phyloP scores from a whole-genome alignment of 2,329 filamentous ascomycete species.

The Xylaria sp. region DNA sequence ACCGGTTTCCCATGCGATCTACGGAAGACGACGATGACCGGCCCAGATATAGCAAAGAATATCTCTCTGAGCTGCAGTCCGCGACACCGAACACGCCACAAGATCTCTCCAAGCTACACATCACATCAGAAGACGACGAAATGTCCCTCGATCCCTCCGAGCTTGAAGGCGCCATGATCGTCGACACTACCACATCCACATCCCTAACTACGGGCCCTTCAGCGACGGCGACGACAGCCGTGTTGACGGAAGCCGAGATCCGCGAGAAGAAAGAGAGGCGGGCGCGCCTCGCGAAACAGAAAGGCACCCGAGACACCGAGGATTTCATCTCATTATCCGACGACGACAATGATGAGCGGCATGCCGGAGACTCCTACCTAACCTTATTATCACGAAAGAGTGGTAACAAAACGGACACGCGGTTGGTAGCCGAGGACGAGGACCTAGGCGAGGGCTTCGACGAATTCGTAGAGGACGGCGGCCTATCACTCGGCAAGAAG shows the following conservation, averaged over 20 bases:
- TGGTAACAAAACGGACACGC: slow-evolving; percentile 65
- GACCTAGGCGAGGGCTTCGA: slow-evolving; percentile 95
- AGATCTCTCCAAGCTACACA: slow-evolving; percentile 61
- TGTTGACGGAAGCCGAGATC: slow-evolving; percentile 87
- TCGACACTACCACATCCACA: slow-evolving; percentile 59
- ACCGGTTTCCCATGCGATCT: slow-evolving; percentile 65
- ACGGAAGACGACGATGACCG: slow-evolving; percentile 72
- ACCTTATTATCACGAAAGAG: slow-evolving; percentile 52
- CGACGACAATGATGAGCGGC: slow-evolving; percentile 54
- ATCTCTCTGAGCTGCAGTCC: slow-evolving; percentile 84
- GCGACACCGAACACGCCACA: slow-evolving; percentile 87
- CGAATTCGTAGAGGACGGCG: slow-evolving; percentile 87
- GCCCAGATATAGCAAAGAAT: slow-evolving; percentile 86
- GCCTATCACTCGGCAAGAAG: slow-evolving; percentile 79
- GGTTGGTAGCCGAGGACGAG: slow-evolving; percentile 87
- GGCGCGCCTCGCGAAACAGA: slow-evolving; percentile 79
- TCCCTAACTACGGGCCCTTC: slow-evolving; percentile 48
- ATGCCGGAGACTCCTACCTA: slow-evolving; percentile 48
- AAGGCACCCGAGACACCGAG: slow-evolving; percentile 53
- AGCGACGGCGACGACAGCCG: slow-evolving; percentile 55
- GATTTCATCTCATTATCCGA: slow-evolving; percentile 74
- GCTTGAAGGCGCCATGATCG: slow-evolving; percentile 72
- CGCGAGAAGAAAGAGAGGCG: slow-evolving; percentile 90
- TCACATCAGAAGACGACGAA: slow-evolving; percentile 57
- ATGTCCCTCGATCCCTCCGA: slow-evolving; percentile 70